These are phyloP conservation scores for Cercospora brassicicola DNA, from an alignment of 2,329 filamentous ascomycete species.

Conservation along the genomic window DNA sequence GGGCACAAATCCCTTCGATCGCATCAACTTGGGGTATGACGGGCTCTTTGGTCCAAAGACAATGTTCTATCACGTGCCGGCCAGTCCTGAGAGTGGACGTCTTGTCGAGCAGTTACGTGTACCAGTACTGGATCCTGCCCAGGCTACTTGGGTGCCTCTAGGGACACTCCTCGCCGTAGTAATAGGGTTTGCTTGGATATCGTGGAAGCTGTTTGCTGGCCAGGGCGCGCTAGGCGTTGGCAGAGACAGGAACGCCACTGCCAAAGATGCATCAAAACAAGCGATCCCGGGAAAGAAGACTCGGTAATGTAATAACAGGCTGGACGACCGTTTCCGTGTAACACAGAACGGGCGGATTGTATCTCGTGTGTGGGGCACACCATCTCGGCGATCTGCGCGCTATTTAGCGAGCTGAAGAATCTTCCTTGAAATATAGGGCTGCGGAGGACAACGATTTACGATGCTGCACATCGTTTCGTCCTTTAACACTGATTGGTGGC, in stretches of 20 bases:
- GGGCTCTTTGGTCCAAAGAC: constrained; percentile 72
- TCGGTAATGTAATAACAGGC: not conserved
- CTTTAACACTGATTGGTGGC: not conserved
- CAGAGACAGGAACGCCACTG: not conserved
- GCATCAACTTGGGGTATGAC: constrained; percentile 82
- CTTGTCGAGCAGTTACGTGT: constrained; percentile 35
- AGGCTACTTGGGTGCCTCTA: constrained; percentile 42
- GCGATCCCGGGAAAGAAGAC: not conserved
- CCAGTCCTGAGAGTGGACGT: constrained; percentile 27
- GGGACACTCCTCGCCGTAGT: constrained; percentile 48
- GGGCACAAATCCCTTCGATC: constrained; percentile 78
- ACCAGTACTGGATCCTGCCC: constrained; percentile 45
- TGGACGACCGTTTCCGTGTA: not conserved
- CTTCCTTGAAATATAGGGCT: not conserved
- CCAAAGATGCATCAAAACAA: not conserved
- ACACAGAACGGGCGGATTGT: not conserved
- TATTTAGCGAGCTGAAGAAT: not conserved
- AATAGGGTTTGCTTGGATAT: constrained; percentile 48
- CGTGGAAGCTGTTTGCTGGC: constrained; percentile 41
- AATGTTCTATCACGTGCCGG: constrained; percentile 72
- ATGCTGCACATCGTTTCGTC: not conserved
- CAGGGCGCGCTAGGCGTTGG: not conserved
- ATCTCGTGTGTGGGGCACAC: not conserved
- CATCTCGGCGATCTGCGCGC: not conserved
- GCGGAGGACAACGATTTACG: not conserved